phyloP scores from a whole-genome alignment of 2,329 filamentous ascomycete species.

The Colletotrichum camelliae region DNA sequence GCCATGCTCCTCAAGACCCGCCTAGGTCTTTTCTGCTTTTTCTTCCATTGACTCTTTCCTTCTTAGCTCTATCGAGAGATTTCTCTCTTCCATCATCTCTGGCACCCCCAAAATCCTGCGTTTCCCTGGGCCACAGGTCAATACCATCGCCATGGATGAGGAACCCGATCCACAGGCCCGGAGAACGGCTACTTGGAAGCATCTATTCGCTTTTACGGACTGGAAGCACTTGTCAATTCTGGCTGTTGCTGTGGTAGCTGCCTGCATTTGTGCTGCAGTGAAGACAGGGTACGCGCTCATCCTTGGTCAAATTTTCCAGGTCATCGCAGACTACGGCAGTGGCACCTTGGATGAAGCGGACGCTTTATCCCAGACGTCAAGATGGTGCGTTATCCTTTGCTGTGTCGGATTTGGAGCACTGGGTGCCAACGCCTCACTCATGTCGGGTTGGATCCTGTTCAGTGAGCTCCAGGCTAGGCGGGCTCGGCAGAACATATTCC shows the following conservation, averaged over 20 bases:
- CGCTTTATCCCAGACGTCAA: constrained; percentile 59
- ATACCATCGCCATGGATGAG: neutral
- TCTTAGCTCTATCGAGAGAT: neutral
- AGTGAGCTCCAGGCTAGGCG: constrained; percentile 79
- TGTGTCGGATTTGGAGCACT: constrained; percentile 70
- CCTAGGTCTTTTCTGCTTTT: neutral
- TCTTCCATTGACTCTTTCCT: neutral
- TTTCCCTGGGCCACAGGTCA: neutral
- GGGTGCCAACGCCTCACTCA: constrained; percentile 70
- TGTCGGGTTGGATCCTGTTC: constrained; percentile 76
- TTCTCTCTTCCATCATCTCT: neutral
- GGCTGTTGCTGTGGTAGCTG: constrained; percentile 57
- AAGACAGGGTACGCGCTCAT: constrained; percentile 72
- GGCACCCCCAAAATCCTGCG: neutral
- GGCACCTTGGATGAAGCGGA: constrained; percentile 53
- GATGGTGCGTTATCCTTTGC: constrained; percentile 65
- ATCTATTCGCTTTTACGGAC: constrained; percentile 77
- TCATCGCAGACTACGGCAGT: constrained; percentile 70
- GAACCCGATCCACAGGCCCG: neutral
- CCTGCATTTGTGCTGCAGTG: constrained; percentile 64
- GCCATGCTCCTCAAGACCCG: neutral
- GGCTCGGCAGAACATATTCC: constrained; percentile 70
- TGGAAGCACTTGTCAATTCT: constrained; percentile 62
- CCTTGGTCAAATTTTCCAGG: constrained; percentile 76
- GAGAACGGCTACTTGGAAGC: constrained; percentile 33